Conservation (phyloP, 768 basidiomycete genomes). For the Tulasnella sp. region DNA sequence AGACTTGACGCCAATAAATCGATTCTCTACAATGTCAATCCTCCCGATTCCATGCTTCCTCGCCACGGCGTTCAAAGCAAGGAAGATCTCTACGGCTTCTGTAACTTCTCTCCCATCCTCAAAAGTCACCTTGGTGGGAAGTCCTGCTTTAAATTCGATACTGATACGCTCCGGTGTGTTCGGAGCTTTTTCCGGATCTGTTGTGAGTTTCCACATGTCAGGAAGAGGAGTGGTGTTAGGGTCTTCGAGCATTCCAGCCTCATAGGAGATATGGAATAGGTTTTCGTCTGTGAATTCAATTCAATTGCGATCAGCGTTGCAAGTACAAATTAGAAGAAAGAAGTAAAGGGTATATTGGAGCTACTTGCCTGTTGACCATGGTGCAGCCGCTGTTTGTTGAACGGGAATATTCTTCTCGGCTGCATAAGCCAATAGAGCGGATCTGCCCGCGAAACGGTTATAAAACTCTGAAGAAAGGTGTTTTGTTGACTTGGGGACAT, state of each 20-base stretch:
- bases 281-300: constrained; percentile 57
- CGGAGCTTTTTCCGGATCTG: constrained; percentile 71
- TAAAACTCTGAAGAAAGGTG: constrained; percentile 58
- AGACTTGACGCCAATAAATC: constrained; percentile 98
- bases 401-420: constrained; percentile 83
- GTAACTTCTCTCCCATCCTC: constrained; percentile 34
- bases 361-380: constrained; percentile 73
- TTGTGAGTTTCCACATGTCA: constrained; percentile 99
- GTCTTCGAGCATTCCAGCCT: constrained; percentile 97
- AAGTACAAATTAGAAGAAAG: background rate
- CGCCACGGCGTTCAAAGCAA: constrained; percentile 78
- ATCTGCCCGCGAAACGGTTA: constrained; percentile 90
- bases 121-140: constrained; percentile 66
- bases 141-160: constrained; percentile 76
- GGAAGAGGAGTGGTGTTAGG: constrained; percentile 84
- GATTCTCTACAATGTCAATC: constrained; percentile 98
- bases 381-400: constrained; percentile 87
- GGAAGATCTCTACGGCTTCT: constrained; percentile 91
- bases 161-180: constrained; percentile 59
- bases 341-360: background rate
- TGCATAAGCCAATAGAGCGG: constrained; percentile 84
- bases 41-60: constrained; percentile 93
- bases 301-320: too few relatives aligned
- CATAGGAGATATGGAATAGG: constrained; percentile 99
- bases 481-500: background rate